These are phyloP conservation scores for Gymnopus androsaceus DNA, from an alignment of 1,284 basidiomycete species.

Conservation along the genomic window DNA sequence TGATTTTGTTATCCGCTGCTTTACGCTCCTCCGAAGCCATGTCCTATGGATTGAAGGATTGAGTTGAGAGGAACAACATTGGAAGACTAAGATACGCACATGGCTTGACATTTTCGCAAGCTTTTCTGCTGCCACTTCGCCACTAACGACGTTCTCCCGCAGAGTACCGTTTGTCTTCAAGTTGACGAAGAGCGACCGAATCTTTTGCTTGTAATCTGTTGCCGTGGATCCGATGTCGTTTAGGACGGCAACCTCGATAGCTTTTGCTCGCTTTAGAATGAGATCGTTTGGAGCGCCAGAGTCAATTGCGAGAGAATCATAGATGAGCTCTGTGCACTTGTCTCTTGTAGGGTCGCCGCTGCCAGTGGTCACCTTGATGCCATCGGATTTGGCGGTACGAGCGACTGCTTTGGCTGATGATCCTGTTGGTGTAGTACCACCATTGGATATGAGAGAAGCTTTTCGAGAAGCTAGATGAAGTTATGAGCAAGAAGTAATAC, in stretches of 20 bases:
- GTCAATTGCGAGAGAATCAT: conserved; percentile 86
- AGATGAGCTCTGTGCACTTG: conserved; percentile 88
- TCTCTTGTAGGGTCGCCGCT: conserved; percentile 80
- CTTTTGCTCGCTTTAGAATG: conserved; percentile 58
- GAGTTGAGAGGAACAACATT: background rate
- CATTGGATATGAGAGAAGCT: conserved; percentile 46
- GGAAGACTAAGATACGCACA: conserved; percentile 41
- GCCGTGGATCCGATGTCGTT: conserved; percentile 47
- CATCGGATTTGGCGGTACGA: conserved; percentile 72
- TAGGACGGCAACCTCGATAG: conserved; percentile 61
- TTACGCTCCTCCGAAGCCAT: conserved; percentile 95
- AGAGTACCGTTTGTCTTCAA: conserved; percentile 93
- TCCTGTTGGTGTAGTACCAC: conserved; percentile 41
- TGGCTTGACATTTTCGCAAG: conserved; percentile 63
- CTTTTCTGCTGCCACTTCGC: conserved; percentile 69
- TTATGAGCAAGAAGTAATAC: background rate
- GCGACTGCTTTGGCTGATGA: conserved; percentile 35
- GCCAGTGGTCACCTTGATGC: conserved; percentile 54
- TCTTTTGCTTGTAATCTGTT: conserved; percentile 74
- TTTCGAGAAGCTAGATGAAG: conserved; percentile 13
- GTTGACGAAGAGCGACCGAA: conserved; percentile 89
- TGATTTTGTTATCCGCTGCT: conserved; percentile 80
- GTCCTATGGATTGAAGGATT: conserved; percentile 57
- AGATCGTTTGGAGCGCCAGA: conserved; percentile 74
- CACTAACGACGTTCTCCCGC: conserved; percentile 82